Evolutionary conservation across 139 green algal species (phyloP).

Genomic region (Chlamydomonas schloesseri): DNA sequence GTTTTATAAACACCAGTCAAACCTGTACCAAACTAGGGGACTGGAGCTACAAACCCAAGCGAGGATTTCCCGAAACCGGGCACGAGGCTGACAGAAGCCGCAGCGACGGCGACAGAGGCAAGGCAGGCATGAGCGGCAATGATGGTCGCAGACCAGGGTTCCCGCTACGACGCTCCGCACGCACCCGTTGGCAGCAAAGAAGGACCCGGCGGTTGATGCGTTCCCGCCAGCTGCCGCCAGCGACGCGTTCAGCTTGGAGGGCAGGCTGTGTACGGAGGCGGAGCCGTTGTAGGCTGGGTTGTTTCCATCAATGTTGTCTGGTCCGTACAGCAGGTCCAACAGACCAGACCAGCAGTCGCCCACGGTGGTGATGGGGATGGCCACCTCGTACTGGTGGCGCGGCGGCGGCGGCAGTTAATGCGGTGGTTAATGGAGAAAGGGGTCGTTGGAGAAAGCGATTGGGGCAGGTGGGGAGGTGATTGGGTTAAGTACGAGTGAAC

Average conservation of each 20-base stretch:
- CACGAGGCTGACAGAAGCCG: no score
- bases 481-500: no score
- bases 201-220: no score
- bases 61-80: no score
- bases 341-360: conserved; percentile 63
- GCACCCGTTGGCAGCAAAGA: not conserved
- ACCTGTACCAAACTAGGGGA: no score
- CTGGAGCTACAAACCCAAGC: no score
- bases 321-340: conserved; percentile 61
- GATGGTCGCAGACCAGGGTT: no score
- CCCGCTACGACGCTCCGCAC: no score
- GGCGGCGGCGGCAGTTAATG: not conserved
- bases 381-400: conserved; percentile 58
- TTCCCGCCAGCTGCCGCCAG: not conserved
- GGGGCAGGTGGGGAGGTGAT: no score
- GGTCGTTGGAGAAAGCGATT: not conserved
- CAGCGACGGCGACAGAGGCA: no score
- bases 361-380: conserved; percentile 58
- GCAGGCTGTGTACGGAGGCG: conserved; percentile 1
- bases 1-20: no score
- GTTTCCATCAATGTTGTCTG: conserved; percentile 28
- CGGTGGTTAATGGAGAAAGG: not conserved
- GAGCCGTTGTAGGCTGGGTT: conserved; percentile 11
- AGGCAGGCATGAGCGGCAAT: no score
- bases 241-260: not conserved